Percentiles rank a stretch among this genome's conserved stretches.
These are phyloP conservation scores for Cryptococcus floricola DNA, from an alignment of 1,284 basidiomycete genomes.

Conservation along the genomic window DNA sequence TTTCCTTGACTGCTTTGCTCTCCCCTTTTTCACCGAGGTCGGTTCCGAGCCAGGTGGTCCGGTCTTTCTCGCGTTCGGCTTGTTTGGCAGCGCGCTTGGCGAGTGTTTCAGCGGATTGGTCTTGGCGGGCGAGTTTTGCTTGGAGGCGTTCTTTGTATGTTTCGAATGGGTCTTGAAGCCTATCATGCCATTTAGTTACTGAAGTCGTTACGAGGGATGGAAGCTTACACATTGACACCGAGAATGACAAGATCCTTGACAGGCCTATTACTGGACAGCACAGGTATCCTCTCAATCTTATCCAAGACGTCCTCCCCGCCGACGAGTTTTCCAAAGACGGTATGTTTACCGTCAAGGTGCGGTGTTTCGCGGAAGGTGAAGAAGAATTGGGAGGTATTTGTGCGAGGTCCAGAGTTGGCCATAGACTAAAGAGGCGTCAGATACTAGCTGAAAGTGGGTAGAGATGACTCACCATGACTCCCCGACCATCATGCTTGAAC, in stretches of 20 bases:
- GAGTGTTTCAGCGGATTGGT: conserved; percentile 45
- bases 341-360: conserved; percentile 65
- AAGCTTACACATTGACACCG: conserved; percentile 41
- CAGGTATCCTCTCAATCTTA: conserved; percentile 72
- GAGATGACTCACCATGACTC: conserved; percentile 55
- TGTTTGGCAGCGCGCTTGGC: conserved; percentile 35
- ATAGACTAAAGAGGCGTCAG: conserved; percentile 56
- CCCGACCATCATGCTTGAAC: conserved; percentile 76
- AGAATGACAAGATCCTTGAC: conserved; percentile 65
- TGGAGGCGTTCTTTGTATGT: conserved; percentile 47
- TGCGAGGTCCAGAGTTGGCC: conserved; percentile 77
- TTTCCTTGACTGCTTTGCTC: conserved; percentile 25
- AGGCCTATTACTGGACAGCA: conserved; percentile 79
- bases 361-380: conserved; percentile 76
- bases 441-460: background rate
- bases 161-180: conserved; percentile 52
- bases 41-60: conserved; percentile 51
- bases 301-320: conserved; percentile 88
- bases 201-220: background rate
- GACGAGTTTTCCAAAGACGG: conserved; percentile 93
- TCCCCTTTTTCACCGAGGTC: conserved; percentile 46
- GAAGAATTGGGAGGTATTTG: conserved; percentile 77
- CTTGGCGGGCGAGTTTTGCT: conserved; percentile 43
- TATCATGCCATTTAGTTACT: conserved; percentile 9
- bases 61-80: conserved; percentile 50